Evolutionary conservation across 2,329 filamentous ascomycete species (phyloP), one percentile per base, ranked within the genome.

Genomic region (Zymoseptoria crescenta): DNA sequence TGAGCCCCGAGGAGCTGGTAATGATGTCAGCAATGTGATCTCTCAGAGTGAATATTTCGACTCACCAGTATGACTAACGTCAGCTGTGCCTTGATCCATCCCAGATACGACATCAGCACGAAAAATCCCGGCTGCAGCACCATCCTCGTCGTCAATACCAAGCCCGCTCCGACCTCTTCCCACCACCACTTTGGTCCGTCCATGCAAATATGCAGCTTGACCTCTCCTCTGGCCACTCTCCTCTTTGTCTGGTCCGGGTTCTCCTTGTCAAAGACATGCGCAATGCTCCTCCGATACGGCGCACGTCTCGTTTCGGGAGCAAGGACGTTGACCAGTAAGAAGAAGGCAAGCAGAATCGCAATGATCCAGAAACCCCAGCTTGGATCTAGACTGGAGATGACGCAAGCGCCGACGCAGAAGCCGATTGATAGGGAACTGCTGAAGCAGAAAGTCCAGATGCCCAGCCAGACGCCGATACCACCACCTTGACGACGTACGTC

Each of bases 391-490:
- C 71, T 73, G 63, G 86, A 82, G 65, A 91, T 89, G 65, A 91
- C 82, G 45, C 80, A 75, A 9, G 87, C 87, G 3, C 89, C 89
- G 48, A 89, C 77, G 59, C 88, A 75, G 68, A 91, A 92, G 0
- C 89, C 88, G 45, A 90, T 69, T 0, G 84, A 83, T 21, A 91
- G 78, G 21, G 87, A 89, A 5, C 85, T 87, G 66, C 89, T 84
- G 73, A 83, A 88, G 69, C 87, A 89, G 84, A 86, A 92, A 0
- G 86, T 86, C 87, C 88, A 91, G 57, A 88, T 79, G 1, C 87
- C 87, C 8, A 91, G 78, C 89, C 88, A 92, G n/a, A 88, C 76
- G 0, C 89, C 89, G 76, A 91, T 86, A 0, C 89, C 88, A 10
- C 88, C 87, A 7, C 89, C 89, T 68, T 91, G 87, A 49, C 88